These are phyloP conservation scores for Eragrostis curvula DNA, from an alignment of 176 grass and related monocot species.

Conservation along the genomic window DNA sequence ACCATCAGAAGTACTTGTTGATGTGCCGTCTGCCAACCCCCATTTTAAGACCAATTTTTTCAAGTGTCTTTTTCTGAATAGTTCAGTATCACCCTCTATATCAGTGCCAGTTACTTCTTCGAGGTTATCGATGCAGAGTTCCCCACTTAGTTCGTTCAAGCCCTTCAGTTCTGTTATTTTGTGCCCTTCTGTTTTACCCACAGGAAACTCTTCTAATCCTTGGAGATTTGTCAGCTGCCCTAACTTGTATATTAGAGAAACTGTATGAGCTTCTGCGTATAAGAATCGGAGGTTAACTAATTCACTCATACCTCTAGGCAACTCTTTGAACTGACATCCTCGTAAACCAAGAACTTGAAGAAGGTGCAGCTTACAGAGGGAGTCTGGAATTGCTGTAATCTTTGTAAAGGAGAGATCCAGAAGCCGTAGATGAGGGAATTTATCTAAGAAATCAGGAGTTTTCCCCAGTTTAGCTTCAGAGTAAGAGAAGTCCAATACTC, in stretches of 20 bases:
- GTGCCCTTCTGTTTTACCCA: slow-evolving; percentile 32
- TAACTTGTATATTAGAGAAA: slow-evolving; percentile 42
- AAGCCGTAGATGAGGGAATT: slow-evolving; percentile 31
- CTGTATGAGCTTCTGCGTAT: slow-evolving; percentile 30
- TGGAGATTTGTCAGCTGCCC: slow-evolving; percentile 45
- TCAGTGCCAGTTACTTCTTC: slow-evolving; percentile 32
- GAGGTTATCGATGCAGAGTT: slow-evolving; percentile 39
- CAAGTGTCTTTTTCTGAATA: slow-evolving; percentile 37
- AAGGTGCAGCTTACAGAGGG: slow-evolving; percentile 27
- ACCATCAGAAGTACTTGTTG: neutral
- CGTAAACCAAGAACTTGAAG: slow-evolving; percentile 47
- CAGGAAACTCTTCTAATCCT: slow-evolving; percentile 40
- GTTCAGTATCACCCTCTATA: slow-evolving; percentile 26
- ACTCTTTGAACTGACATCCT: slow-evolving; percentile 18
- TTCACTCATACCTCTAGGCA: slow-evolving; percentile 44
- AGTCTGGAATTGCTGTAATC: slow-evolving; percentile 27
- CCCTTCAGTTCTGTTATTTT: slow-evolving; percentile 44
- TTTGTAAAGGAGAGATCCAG: slow-evolving; percentile 42
- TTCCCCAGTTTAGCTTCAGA: slow-evolving; percentile 1
- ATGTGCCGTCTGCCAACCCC: neutral
- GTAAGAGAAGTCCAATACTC: slow-evolving; percentile 39
- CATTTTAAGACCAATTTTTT: slow-evolving; percentile 29
- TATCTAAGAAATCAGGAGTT: slow-evolving; percentile 4
- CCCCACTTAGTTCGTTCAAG: slow-evolving; percentile 37
- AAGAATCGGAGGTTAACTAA: slow-evolving; percentile 39